Conservation (phyloP, 2,329 filamentous ascomycete species). For the Sporothrix brasiliensis region DNA sequence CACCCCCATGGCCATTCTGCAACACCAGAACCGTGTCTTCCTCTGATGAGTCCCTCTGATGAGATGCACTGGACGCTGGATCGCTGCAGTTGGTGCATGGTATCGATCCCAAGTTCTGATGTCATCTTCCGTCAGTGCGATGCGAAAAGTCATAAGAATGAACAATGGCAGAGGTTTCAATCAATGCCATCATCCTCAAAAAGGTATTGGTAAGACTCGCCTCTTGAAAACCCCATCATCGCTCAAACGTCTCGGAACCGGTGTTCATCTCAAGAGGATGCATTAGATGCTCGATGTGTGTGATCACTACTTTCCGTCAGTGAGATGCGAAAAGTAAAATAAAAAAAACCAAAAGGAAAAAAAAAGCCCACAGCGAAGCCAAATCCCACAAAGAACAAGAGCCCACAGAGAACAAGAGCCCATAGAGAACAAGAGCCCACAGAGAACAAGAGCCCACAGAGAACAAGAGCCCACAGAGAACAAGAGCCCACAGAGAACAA, state of each 20-base stretch:
- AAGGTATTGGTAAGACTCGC: background rate
- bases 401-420: background rate
- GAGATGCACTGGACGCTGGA: too few species aligned
- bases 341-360: background rate
- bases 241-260: slow-evolving; percentile 6
- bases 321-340: slow-evolving; percentile 9
- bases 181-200: too few species aligned
- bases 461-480: background rate
- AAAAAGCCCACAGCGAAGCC: background rate
- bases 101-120: too few species aligned
- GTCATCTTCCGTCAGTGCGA: too few species aligned
- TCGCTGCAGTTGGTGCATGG: too few species aligned
- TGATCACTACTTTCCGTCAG: slow-evolving; percentile 8
- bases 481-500: too few species aligned
- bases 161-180: too few species aligned
- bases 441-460: background rate
- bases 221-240: slow-evolving; percentile 4
- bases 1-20: too few species aligned
- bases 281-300: slow-evolving; percentile 1
- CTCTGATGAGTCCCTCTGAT: too few species aligned
- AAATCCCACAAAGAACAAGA: background rate
- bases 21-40: too few species aligned
- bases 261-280: slow-evolving; percentile 11
- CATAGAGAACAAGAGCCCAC: background rate
- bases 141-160: too few species aligned